Percentiles rank a stretch among this genome's conserved stretches.
Evolutionary conservation across 768 basidiomycete genomes (phyloP).

Genomic region (Tulasnella sp.): DNA sequence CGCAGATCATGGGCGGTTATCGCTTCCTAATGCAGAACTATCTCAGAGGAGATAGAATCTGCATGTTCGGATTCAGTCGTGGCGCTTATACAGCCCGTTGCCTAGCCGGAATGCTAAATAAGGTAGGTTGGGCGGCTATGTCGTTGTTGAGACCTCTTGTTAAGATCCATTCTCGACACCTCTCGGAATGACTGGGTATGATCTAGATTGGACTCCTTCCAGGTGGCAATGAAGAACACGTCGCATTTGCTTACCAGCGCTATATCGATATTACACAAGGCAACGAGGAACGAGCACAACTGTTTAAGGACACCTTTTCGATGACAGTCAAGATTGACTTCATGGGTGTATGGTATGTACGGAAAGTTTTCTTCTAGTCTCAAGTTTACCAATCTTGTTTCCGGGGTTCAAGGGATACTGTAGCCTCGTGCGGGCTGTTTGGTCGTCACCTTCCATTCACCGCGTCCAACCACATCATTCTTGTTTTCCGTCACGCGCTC

Average conservation of each 20-base stretch:
- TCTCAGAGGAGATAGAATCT: conserved; percentile 23
- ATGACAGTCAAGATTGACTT: conserved; percentile 18
- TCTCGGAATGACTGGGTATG: background rate
- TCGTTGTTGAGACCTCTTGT: background rate
- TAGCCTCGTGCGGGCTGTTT: conserved; percentile 18
- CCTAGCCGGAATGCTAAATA: conserved; percentile 23
- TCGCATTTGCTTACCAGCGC: conserved; percentile 17
- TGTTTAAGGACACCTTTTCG: conserved; percentile 20
- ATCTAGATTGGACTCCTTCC: conserved; percentile 20
- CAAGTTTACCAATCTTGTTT: background rate
- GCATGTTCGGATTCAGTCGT: conserved; percentile 27
- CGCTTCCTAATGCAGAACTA: conserved; percentile 16
- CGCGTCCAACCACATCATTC: conserved; percentile 14
- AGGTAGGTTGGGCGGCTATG: conserved; percentile 6
- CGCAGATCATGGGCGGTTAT: conserved; percentile 18
- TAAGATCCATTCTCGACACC: background rate
- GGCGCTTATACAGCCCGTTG: conserved; percentile 24
- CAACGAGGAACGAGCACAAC: background rate
- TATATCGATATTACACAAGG: conserved; percentile 4
- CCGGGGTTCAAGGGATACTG: conserved; percentile 16
- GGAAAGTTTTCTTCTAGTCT: background rate
- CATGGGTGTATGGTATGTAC: conserved; percentile 18
- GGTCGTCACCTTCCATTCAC: conserved; percentile 20
- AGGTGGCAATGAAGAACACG: conserved; percentile 17
- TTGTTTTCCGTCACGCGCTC: conserved; percentile 18